These are phyloP conservation scores for Backusella macrospora DNA, from an alignment of 192 early-diverging fungal genomes.

Conservation along the genomic window DNA sequence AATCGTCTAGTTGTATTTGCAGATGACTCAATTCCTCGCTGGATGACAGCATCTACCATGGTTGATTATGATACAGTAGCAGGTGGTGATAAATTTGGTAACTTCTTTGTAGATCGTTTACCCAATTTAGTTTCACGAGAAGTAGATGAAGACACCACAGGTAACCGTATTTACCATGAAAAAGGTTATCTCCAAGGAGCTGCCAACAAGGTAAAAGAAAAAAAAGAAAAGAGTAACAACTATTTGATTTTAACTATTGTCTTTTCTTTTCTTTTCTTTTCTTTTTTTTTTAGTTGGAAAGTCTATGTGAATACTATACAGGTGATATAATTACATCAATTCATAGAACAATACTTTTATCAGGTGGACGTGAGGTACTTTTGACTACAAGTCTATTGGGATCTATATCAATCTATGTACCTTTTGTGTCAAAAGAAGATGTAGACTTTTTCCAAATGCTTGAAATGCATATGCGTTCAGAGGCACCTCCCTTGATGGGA, in stretches of 20 bases:
- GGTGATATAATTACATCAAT: constrained; percentile 90
- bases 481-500: constrained; percentile 73
- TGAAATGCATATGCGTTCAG: constrained; percentile 86
- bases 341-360: constrained; percentile 73
- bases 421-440: constrained; percentile 88
- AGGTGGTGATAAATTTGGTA: constrained; percentile 97
- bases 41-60: constrained; percentile 78
- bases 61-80: constrained; percentile 93
- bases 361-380: constrained; percentile 86
- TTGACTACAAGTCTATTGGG: constrained; percentile 90
- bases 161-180: constrained; percentile 79
- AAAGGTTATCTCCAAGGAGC: constrained; percentile 83
- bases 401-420: constrained; percentile 80
- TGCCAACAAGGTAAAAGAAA: constrained; percentile 74
- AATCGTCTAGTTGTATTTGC: constrained; percentile 90
- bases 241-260: no score
- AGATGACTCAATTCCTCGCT: constrained; percentile 89
- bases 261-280: background rate
- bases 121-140: constrained; percentile 65
- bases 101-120: constrained; percentile 79
- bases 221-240: background rate
- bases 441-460: constrained; percentile 91
- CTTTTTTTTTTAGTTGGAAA: constrained; percentile 52
- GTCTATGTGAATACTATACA: constrained; percentile 77
- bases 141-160: constrained; percentile 88